A percentile compares a stretch with the other conserved stretches of the same genome.
Evolutionary conservation across 768 basidiomycete species (phyloP).

Genomic region (Phylloporus rhodoxanthus): DNA sequence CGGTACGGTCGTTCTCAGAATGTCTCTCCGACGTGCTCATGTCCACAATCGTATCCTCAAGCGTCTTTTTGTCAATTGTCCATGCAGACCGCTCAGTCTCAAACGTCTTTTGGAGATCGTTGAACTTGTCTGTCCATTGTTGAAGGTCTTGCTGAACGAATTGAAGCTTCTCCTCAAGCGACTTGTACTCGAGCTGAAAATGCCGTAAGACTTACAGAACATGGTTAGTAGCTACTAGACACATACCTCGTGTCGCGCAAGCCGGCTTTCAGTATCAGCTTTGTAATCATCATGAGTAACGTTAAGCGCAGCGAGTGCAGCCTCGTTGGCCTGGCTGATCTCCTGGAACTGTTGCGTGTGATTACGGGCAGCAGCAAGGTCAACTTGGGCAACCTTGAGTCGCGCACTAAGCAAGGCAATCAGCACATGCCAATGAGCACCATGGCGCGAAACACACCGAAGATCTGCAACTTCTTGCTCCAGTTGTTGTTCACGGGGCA

Average conservation of each 20-base stretch:
- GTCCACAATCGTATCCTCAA: conserved; percentile 80
- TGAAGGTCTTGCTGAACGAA: conserved; percentile 49
- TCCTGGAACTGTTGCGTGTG: conserved; percentile 84
- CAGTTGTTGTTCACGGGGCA: conserved; percentile 70
- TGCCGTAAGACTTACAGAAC: not conserved
- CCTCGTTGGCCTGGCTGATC: conserved; percentile 78
- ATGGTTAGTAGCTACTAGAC: not conserved
- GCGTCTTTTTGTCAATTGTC: conserved; percentile 70
- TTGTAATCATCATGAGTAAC: conserved; percentile 78
- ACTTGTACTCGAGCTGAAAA: conserved; percentile 54
- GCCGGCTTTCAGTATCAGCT: conserved; percentile 60
- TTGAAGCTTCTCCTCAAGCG: conserved; percentile 58
- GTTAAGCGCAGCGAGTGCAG: conserved; percentile 64
- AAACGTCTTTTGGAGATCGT: conserved; percentile 56
- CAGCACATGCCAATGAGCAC: not conserved
- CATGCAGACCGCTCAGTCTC: conserved; percentile 68
- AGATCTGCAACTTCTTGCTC: conserved; percentile 83
- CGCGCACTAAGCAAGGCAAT: conserved; percentile 44
- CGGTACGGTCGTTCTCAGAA: conserved; percentile 55
- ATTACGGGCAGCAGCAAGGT: conserved; percentile 60
- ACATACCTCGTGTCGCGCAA: conserved; percentile 61
- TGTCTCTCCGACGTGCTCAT: conserved; percentile 69
- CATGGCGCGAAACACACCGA: conserved; percentile 42
- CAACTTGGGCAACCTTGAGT: conserved; percentile 73
- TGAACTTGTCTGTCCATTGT: conserved; percentile 43